Base-by-base conservation (phyloP, 2,329 filamentous ascomycete species). In the Fusarium sp. region DNA sequence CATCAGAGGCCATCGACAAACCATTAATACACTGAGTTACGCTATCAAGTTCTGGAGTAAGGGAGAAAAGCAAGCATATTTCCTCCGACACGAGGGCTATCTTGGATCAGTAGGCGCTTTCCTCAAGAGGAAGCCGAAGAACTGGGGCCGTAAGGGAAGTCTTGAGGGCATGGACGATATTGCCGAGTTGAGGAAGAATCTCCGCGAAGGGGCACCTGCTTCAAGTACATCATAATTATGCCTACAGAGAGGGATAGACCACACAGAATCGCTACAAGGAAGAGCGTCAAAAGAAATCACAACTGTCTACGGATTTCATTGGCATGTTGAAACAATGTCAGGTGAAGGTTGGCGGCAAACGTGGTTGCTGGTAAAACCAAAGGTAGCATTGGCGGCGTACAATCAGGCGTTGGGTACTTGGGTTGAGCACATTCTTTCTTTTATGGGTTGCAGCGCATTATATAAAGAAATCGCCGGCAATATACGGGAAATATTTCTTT, bases 11-110 rank as follows among this genome's bases (percentile, higher is more conserved):
- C 96, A 99, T 80, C 90, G 92, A 18, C 96, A 98, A 82, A 99
- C 96, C 14, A 99, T 99, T 89, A 97, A 98, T 80, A 98, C 96
- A 0, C 85, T 99, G 12, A 94, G 92, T 58, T 99, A 97, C 77
- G 96, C 95, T 77, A 98, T 99, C 82, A 93, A 93, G 74, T 99
- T 98, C 82, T 99, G 96, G 96, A 94, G 92, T 72, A 93, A 96
- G 77, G 95, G 94, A 43, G 86, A 90, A 76, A 98, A 97, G 80
- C 93, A 98, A 80, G 96, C 96, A 1, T 98, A 97, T 79, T 99
- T 99, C 79, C 79, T 99, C 63, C 87, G 96, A 8, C 96, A 99
- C 76, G 96, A 99, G 80, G 96, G 96, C 27, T 99, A 98, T 78
- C 87, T 99, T 1, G 96, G 96, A 12, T 89, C 94, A 21, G 96